A percentile compares a stretch with the other conserved stretches of the same genome.
Conservation (phyloP, 495 filamentous ascomycete species). For the Neurospora sp. region DNA sequence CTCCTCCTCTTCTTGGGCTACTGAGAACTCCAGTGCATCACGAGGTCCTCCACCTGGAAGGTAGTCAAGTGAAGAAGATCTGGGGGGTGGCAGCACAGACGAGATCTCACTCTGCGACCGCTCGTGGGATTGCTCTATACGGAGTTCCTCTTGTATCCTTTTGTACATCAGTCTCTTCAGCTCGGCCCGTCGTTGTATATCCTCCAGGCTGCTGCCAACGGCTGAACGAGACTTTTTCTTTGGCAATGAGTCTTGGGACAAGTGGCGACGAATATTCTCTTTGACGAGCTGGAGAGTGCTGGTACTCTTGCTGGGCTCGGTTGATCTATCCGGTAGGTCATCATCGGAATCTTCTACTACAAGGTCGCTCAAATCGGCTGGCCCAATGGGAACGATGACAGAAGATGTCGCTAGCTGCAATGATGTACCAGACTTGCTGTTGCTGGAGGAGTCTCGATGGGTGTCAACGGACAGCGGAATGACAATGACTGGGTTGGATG, state of each 20-base stretch:
- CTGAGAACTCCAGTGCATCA: conserved; percentile 31
- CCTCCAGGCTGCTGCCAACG: conserved; percentile 36
- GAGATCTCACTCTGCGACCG: conserved; percentile 3
- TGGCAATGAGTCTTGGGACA: conserved; percentile 33
- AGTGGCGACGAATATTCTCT: conserved; percentile 33
- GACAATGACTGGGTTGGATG: conserved; percentile 9
- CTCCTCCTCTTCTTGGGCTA: conserved; percentile 8
- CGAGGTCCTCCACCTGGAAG: conserved; percentile 27
- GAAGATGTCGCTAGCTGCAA: background rate
- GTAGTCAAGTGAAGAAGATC: conserved; percentile 5
- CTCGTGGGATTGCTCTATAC: conserved; percentile 24
- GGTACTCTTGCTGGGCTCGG: conserved; percentile 18
- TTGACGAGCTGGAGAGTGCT: conserved; percentile 29
- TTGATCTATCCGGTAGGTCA: conserved; percentile 8
- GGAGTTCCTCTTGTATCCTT: conserved; percentile 43
- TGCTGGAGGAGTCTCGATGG: background rate
- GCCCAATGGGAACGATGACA: conserved; percentile 7
- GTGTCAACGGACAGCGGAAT: background rate
- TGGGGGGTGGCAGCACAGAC: background rate
- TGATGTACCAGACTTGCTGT: conserved; percentile 5
- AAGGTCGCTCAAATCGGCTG: conserved; percentile 18
- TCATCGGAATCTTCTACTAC: conserved; percentile 34
- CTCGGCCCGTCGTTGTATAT: conserved; percentile 39
- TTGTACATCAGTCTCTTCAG: conserved; percentile 39
- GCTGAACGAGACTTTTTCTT: conserved; percentile 29